Base-by-base conservation (phyloP, 2,329 filamentous ascomycete genomes). In the Diaporthe batatas region DNA sequence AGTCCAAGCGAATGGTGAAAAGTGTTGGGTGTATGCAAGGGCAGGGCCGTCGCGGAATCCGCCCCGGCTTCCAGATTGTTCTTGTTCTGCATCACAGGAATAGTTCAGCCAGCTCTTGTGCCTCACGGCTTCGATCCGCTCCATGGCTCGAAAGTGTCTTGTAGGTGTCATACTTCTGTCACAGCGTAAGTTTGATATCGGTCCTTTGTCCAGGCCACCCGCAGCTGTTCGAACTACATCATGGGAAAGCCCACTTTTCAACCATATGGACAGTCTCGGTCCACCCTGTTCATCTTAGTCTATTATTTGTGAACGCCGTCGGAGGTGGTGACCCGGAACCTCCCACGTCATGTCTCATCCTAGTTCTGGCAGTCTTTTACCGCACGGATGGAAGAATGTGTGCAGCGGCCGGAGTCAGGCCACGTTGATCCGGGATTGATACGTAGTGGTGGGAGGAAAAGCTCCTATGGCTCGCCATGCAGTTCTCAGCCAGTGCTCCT, bases 361-460 rank as follows among this genome's bases (percentile, higher is more conserved):
- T 23, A 25, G n/a, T 51, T 55, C 18, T 39, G 8, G 6, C 42
- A 54, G 16, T 1, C 21, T 25, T 12, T 6, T 32, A 18, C 39
- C 23, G 11, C 29, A 14, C 14, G 10, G 1, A 18, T 18, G 36
- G 49, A n/a, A 21, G 12, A 34, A 53, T 34, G 32, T 14, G 6
- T 39, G 11, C 21, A 18, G 51, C 55, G 32, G 23, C 29, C 42
- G 53, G 42, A 29, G n/a, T 11, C 32, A 21, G n/a, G 42, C 68
- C 67, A 59, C 51, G 57, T 73, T 44, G n/a, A 47, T 42, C 32
- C n/a, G 16, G 34, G 67, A 65, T 47, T 71, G 18, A 42, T 54
- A 5, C 16, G 44, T 54, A 57, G 21, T 23, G 69, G 55, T 70
- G 64, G 39, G 51, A 49, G 21, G 8, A n/a, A 55, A 10, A 39